Base-by-base conservation (phyloP, 2,329 filamentous ascomycete species). In the Penicillium sp. region DNA sequence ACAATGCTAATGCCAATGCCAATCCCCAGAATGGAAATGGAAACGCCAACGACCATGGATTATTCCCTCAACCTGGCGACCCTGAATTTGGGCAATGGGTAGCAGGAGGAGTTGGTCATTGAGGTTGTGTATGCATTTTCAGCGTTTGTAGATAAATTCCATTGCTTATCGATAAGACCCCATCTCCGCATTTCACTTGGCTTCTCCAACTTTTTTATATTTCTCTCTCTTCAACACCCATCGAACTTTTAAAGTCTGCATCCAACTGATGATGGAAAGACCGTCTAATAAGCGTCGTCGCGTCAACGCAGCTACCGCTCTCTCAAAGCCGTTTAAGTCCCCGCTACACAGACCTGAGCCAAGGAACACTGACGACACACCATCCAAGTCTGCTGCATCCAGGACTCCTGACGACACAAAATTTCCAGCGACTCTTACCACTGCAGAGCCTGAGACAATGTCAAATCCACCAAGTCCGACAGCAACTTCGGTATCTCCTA, bases 281-380 rank as follows among this genome's bases (percentile, higher is more conserved):
- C 58, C 58, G 51, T 74, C 80, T 54, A 77, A 78, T 55, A 89
- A 89, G 75, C 83, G 85, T 47, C 85, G 87, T 57, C 83, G 85
- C 61, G 75, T 88, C 59, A 80, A 86, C 42, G 80, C 83, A 37
- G 74, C 80, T 22, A 78, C 77, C n/a, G 81, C 82, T 7, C 80
- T 90, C 45, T 81, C 82, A 59, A 88, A 86, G 67, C 88, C 88
- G 0, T 91, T 91, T 75, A 86, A 87, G 61, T 90, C 88, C 43
- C 88, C 87, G 14, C 80, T 88, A 58, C 82, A 81, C 61, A 80
- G 77, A 36, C 75, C 77, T 14, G 38, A 46, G 19, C 45, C 67
- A 14, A 45, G 31, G 35, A 41, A 8, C 22, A 52, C 56, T 10
- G 53, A 58, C 35, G 28, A 58, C 61, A 44, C 46, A 17, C 57